Conservation (phyloP, 1,139 yeast species). For the Pichia sp. region DNA sequence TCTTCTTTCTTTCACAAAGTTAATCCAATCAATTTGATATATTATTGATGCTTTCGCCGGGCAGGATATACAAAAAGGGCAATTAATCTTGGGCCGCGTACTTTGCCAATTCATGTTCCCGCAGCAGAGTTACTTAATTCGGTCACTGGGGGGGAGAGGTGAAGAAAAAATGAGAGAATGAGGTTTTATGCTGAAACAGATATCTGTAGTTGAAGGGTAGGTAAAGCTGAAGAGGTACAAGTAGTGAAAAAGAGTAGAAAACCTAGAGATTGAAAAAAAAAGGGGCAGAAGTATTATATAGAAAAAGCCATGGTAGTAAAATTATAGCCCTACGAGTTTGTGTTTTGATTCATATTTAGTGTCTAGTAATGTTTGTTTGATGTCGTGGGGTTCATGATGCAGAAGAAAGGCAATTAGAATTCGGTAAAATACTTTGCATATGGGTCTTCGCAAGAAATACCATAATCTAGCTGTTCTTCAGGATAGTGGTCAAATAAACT, state of each 20-base stretch:
- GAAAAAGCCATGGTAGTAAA: background rate
- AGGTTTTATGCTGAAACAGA: background rate
- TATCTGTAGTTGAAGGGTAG: background rate
- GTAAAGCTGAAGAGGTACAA: background rate
- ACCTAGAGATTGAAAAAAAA: background rate
- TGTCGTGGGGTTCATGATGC: background rate
- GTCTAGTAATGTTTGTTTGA: background rate
- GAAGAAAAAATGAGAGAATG: background rate
- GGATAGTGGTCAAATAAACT: slow-evolving; percentile 92
- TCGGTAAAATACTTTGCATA: slow-evolving; percentile 70
- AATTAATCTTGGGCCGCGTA: background rate
- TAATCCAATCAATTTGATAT: too few relatives aligned
- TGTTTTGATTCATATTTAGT: background rate
- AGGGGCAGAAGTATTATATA: background rate
- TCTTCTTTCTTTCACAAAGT: too few relatives aligned
- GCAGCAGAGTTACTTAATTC: background rate
- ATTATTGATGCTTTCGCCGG: background rate
- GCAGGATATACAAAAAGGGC: background rate
- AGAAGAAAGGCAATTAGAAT: slow-evolving; percentile 41
- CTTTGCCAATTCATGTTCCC: background rate
- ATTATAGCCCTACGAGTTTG: background rate
- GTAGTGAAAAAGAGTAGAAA: background rate
- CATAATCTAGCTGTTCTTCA: slow-evolving; percentile 87
- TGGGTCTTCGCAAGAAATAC: slow-evolving; percentile 60
- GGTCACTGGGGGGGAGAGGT: background rate